Evolutionary conservation across 129 eudicot species (phyloP).

Genomic region (Kitagawia praeruptora): DNA sequence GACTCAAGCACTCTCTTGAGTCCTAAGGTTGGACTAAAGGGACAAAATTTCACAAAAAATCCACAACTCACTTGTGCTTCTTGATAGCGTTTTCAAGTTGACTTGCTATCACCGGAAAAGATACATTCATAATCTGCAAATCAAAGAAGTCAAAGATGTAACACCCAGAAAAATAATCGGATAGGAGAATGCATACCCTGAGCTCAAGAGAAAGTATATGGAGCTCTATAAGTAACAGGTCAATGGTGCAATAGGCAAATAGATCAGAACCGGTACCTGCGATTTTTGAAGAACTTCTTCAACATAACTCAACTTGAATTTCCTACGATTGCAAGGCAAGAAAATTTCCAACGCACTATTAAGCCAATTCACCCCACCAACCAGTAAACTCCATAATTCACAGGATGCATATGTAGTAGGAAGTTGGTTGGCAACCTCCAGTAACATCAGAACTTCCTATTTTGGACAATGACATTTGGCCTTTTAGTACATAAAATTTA

Average conservation of each 20-base stretch:
- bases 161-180: background rate
- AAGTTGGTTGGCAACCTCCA: conserved; percentile 49
- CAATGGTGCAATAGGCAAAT: background rate
- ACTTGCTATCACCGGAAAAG: conserved; percentile 41
- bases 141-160: conserved; percentile 4
- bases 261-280: conserved; percentile 35
- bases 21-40: background rate
- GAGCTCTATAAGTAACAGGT: conserved; percentile 2
- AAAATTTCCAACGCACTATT: conserved; percentile 59
- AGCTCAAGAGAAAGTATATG: background rate
- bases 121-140: conserved; percentile 45
- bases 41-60: conserved; percentile 3
- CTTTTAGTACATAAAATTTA: background rate
- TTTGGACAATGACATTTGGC: conserved; percentile 4
- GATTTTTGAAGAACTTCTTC: conserved; percentile 50
- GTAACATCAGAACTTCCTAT: conserved; percentile 51
- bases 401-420: conserved; percentile 32
- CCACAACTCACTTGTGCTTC: conserved; percentile 71
- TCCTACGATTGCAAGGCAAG: conserved; percentile 28
- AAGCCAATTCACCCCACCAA: conserved; percentile 63
- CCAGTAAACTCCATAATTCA: conserved; percentile 38
- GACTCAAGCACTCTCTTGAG: background rate
- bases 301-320: conserved; percentile 42
- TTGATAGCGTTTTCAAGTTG: conserved; percentile 48
- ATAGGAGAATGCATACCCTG: background rate